Percentiles rank a stretch among this genome's conserved stretches.
phyloP scores from a whole-genome alignment of 805 yeast species.

The Candida ipomoeae region DNA sequence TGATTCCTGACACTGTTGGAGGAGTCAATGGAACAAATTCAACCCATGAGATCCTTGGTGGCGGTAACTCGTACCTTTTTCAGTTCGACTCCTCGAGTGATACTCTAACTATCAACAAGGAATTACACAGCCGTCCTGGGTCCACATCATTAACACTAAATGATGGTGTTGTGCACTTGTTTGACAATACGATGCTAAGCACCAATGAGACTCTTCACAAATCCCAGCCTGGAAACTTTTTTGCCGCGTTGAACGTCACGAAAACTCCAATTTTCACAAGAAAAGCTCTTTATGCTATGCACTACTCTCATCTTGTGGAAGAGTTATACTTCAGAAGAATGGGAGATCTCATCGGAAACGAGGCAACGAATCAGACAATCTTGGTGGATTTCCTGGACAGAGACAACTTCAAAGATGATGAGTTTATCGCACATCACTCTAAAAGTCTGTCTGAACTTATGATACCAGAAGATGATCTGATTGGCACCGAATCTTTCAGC shows the following conservation, averaged over 20 bases:
- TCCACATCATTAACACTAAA: conserved; percentile 20
- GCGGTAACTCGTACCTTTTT: conserved; percentile 13
- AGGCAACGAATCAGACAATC: conserved; percentile 51
- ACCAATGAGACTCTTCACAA: background rate
- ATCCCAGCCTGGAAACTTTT: conserved; percentile 17
- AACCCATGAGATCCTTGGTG: conserved; percentile 9
- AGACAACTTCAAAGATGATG: conserved; percentile 30
- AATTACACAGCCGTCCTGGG: conserved; percentile 14
- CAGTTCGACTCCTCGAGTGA: conserved; percentile 9
- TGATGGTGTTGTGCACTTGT: conserved; percentile 35
- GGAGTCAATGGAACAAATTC: conserved; percentile 30
- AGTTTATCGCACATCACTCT: background rate
- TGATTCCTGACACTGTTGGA: conserved; percentile 25
- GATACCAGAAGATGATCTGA: background rate
- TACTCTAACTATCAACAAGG: conserved; percentile 19
- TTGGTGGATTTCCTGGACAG: conserved; percentile 45
- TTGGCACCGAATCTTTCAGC: conserved; percentile 23
- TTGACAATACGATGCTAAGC: conserved; percentile 14
- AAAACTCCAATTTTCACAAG: conserved; percentile 29
- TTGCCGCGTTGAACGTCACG: conserved; percentile 19
- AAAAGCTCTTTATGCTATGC: conserved; percentile 35
- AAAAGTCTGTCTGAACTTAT: background rate
- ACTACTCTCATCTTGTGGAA: conserved; percentile 60
- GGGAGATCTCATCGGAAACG: conserved; percentile 52
- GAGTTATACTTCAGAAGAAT: conserved; percentile 63